Base-by-base conservation (phyloP, 495 filamentous ascomycete genomes). In the Talaromyces wortmannii region DNA sequence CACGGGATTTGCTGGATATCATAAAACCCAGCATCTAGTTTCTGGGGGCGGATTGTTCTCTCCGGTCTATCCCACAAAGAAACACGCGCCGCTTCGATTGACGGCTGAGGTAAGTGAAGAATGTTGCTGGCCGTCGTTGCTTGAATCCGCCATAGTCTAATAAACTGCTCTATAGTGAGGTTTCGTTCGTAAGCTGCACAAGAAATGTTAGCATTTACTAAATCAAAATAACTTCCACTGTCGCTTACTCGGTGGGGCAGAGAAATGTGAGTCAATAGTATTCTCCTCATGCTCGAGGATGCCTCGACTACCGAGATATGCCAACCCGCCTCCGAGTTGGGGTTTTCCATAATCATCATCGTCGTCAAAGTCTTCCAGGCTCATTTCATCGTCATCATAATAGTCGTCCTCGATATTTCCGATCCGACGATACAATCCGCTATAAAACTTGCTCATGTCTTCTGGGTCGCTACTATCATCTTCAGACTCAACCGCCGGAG, bases 1-100 rank as follows among this genome's bases (percentile, higher is more conserved):
- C 91, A 96, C 48, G 87, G 75, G 42, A 96, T 86, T 50, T 90
- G 88, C 63, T 96, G 90, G 30, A 90, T 66, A 63, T 95, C 91
- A 60, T 73, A 88, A 16, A 65, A 63, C 42, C 87, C 84, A 17
- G 76, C 67, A 13, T 86, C 81, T 5, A 63, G 55, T n/a, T 52
- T 57, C 10, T 45, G 33, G 2, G 72, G 72, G 7, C 74, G 64
- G 12, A 68, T 61, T 31, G 77, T 68, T 59, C 72, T 68, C 4
- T 55, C 57, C 11, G 76, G 80, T 15, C 73, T 75, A 31, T 55
- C 56, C 67, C 71, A 75, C 40, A 57, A 53, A 29, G 70, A 61
- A 45, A 75, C 64, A 31, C 63, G 69, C 2, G 64, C 58, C 4
- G 70, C 45, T 30, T 66, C 62, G 5, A 50, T 31, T 5, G 47